Conservation (phyloP, 176 grass and related monocot species). For the Areca catechu region DNA sequence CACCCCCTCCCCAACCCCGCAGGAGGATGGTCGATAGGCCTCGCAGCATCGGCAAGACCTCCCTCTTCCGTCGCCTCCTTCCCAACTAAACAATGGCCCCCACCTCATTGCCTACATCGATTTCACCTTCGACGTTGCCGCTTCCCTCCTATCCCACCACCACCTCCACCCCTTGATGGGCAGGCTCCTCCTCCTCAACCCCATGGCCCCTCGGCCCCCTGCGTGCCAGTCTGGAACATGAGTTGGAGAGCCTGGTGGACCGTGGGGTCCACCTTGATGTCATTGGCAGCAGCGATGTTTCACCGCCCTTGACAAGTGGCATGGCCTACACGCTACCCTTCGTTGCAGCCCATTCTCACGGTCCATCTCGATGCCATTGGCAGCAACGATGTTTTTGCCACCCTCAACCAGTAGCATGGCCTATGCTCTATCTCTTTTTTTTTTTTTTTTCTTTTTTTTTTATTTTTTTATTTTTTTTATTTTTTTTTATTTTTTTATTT, state of each 20-base stretch:
- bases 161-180: conserved; percentile 27
- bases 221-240: conserved; percentile 49
- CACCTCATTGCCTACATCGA: conserved; percentile 63
- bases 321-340: conserved; percentile 52
- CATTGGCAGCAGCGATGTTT: conserved; percentile 76
- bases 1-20: too few species aligned
- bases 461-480: too few species aligned
- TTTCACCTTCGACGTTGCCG: conserved; percentile 27
- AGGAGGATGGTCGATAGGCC: too few species aligned
- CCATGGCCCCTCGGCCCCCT: conserved; percentile 29
- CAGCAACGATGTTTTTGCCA: too few species aligned
- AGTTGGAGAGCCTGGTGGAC: conserved; percentile 51
- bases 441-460: too few species aligned
- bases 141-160: not conserved
- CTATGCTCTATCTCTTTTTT: too few species aligned
- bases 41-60: conserved; percentile 83
- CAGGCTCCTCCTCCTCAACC: not conserved
- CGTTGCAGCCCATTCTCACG: too few species aligned
- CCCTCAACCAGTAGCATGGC: too few species aligned
- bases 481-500: too few species aligned
- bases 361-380: too few species aligned
- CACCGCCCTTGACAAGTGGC: conserved; percentile 33
- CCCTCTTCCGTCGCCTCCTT: conserved; percentile 67
- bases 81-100: conserved; percentile 60
- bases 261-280: conserved; percentile 40